Percentiles rank a stretch among this genome's conserved stretches.
phyloP scores from a whole-genome alignment of 768 basidiomycete genomes.

The Termitomyces sp. region DNA sequence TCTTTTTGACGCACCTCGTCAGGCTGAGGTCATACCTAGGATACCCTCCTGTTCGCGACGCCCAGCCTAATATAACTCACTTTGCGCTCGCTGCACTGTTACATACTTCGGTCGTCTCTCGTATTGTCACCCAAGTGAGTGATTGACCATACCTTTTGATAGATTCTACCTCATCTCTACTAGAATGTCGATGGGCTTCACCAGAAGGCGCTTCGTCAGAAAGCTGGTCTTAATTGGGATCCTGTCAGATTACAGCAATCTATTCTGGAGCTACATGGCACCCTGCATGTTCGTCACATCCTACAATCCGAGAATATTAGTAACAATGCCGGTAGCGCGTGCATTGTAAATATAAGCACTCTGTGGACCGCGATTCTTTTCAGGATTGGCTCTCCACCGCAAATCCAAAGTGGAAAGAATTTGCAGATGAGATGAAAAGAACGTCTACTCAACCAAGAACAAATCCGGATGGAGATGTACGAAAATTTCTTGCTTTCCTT shows the following conservation, averaged over 20 bases:
- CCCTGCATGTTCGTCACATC: conserved; percentile 56
- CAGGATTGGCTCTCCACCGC: conserved; percentile 67
- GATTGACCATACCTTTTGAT: conserved; percentile 13
- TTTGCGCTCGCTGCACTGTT: conserved; percentile 83
- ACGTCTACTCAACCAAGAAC: conserved; percentile 64
- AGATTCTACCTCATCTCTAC: neutral
- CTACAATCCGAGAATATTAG: neutral
- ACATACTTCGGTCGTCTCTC: conserved; percentile 54
- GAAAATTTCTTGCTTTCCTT: conserved; percentile 14
- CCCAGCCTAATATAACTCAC: conserved; percentile 87
- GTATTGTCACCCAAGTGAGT: conserved; percentile 74
- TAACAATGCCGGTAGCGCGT: conserved; percentile 53
- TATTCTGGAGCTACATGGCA: conserved; percentile 87
- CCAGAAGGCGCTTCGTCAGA: conserved; percentile 61
- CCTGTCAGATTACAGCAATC: conserved; percentile 31
- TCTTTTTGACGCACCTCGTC: neutral
- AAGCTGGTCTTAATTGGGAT: conserved; percentile 28
- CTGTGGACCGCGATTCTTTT: conserved; percentile 61
- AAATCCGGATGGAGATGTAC: conserved; percentile 93
- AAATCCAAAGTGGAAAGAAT: conserved; percentile 80
- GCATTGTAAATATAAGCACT: conserved; percentile 72
- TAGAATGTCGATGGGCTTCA: conserved; percentile 95
- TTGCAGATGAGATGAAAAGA: conserved; percentile 58
- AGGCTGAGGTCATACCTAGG: conserved; percentile 78
- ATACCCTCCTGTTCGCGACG: conserved; percentile 82